Base-by-base conservation (phyloP, 2,329 filamentous ascomycete genomes). In the Pseudogymnoascus sp. region DNA sequence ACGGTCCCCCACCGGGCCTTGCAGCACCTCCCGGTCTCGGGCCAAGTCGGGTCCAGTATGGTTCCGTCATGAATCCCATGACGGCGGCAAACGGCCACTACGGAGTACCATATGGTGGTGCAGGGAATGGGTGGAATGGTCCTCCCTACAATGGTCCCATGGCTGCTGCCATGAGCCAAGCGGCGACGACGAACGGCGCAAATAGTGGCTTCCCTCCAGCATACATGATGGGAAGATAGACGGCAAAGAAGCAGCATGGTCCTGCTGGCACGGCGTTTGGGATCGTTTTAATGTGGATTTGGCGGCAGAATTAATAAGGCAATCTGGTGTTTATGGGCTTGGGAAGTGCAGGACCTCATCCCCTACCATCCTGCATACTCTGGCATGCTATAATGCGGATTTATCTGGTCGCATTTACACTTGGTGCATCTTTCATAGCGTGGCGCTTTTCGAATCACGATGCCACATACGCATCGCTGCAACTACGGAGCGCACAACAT, bases 1-100 rank as follows among this genome's bases (percentile, higher is more conserved):
- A 80, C 65, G 80, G 82, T 37, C 92, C 92, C 22, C 92, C 92
- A 11, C 92, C 92, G 0, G 92, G 92, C 2, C 81, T 97, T 7
- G 73, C 84, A 1, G 85, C 84, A 6, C 91, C 91, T 12, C 89
- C 90, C 1, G 90, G 89, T 11, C 77, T 93, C 34, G 54, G 54
- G 32, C 71, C 67, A n/a, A 66, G 63, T 47, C 64, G 69, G 58
- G 67, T 69, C 62, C 62, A 63, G 7, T 71, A 68, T 63, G 59
- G 65, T 22, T 62, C 61, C 22, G 60, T 64, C 39, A 67, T 68
- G 60, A 69, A 64, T 50, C 61, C 66, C 2, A 65, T 68, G 65
- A 64, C 63, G 38, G 66, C 62, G 18, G 62, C 63, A 57, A 58
- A 62, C 41, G 60, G 60, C 43, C 66, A 69, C 14, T 71, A 69